These are phyloP conservation scores for Blastosporella zonata DNA, from an alignment of 1,284 basidiomycete species.

Conservation along the genomic window DNA sequence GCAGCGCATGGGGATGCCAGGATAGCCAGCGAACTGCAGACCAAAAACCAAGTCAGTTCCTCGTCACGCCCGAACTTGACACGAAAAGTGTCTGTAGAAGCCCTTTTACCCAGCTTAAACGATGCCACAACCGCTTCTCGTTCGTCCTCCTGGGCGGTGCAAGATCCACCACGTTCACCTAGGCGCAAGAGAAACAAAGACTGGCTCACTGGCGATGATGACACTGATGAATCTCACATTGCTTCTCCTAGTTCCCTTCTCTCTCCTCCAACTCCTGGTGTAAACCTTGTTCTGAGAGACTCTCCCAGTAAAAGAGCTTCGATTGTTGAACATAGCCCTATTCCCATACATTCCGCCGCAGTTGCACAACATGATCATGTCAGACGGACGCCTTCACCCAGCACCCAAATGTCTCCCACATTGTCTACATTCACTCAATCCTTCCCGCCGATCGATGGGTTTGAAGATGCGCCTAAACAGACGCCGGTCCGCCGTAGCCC, in stretches of 20 bases:
- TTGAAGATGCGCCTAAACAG: constrained; percentile 20
- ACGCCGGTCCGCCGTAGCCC: constrained; percentile 30
- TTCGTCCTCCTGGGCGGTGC: constrained; percentile 3
- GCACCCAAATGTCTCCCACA: constrained; percentile 29
- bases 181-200: constrained; percentile 37
- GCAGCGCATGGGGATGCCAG: constrained; percentile 4
- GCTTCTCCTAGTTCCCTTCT: constrained; percentile 19
- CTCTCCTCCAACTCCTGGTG: constrained; percentile 19
- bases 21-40: neutral
- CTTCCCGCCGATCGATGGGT: constrained; percentile 33
- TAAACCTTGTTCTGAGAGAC: constrained; percentile 52
- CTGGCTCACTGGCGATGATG: constrained; percentile 70
- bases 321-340: constrained; percentile 51
- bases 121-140: constrained; percentile 11
- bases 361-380: constrained; percentile 37
- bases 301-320: constrained; percentile 72
- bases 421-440: constrained; percentile 32
- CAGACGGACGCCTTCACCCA: constrained; percentile 22
- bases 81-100: constrained; percentile 40
- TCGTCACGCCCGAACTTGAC: constrained; percentile 33
- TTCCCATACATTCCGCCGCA: constrained; percentile 48
- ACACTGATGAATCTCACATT: constrained; percentile 33
- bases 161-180: neutral
- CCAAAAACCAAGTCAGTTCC: constrained; percentile 1
- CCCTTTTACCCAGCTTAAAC: constrained; percentile 8